Conservation (phyloP, 352 stramenopile genomes). For the Pythium diclinum region DNA sequence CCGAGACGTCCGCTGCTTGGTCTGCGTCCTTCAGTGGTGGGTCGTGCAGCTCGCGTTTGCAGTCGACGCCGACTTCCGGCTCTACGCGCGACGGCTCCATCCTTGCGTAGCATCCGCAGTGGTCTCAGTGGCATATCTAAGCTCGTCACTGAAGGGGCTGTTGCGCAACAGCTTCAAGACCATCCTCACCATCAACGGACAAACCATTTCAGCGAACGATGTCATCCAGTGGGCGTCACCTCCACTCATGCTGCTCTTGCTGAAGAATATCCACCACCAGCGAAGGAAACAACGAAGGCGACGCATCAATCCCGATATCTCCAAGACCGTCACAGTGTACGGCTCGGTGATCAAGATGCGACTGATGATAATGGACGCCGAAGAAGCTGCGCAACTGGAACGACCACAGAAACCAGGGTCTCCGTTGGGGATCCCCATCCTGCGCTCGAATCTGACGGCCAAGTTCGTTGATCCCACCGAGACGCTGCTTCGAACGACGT, state of each 20-base stretch:
- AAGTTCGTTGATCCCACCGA: slow-evolving; percentile 16
- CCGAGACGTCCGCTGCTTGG: slow-evolving; percentile 15
- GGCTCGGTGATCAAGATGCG: slow-evolving; percentile 26
- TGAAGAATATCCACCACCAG: slow-evolving; percentile 24
- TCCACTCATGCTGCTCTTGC: slow-evolving; percentile 27
- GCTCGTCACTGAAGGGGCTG: slow-evolving; percentile 16
- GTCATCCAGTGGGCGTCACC: slow-evolving; percentile 29
- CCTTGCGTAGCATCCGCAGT: background rate
- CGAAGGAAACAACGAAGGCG: background rate
- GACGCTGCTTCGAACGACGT: slow-evolving; percentile 8
- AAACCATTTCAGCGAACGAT: slow-evolving; percentile 24
- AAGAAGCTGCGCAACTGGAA: background rate
- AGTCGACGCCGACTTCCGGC: slow-evolving; percentile 23
- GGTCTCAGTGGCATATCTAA: background rate
- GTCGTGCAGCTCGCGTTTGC: slow-evolving; percentile 26
- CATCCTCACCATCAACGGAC: slow-evolving; percentile 16
- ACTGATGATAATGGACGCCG: slow-evolving; percentile 14
- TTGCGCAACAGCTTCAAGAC: slow-evolving; percentile 11
- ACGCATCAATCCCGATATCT: background rate
- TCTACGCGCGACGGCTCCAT: slow-evolving; percentile 14
- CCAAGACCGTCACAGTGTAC: slow-evolving; percentile 6
- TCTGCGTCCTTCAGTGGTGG: slow-evolving; percentile 30
- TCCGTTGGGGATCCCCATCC: slow-evolving; percentile 2
- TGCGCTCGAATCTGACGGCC: slow-evolving; percentile 19
- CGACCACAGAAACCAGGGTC: background rate